These are phyloP conservation scores for Gossypium mustelinum DNA, from an alignment of 345 rosid species.

Conservation along the genomic window DNA sequence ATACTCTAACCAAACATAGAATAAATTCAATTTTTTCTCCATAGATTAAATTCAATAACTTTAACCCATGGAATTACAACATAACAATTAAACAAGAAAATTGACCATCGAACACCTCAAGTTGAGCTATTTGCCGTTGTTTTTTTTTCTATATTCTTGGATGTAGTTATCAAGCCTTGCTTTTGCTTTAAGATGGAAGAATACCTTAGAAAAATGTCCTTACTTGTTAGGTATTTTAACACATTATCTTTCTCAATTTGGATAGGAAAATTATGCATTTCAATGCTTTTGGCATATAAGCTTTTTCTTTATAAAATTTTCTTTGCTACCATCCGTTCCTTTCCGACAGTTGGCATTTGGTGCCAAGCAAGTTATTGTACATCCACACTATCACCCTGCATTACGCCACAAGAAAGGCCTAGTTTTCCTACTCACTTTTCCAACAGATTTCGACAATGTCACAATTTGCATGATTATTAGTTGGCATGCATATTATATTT, in stretches of 20 bases:
- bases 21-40: too few relatives aligned
- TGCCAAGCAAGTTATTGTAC: constrained; percentile 4
- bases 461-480: constrained; percentile 17
- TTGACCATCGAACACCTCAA: too few relatives aligned
- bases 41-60: too few relatives aligned
- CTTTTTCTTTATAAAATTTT: background rate
- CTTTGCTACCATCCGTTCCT: background rate
- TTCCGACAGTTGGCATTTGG: background rate
- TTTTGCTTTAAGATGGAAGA: constrained; percentile 3
- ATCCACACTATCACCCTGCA: constrained; percentile 10
- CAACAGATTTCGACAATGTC: constrained; percentile 17
- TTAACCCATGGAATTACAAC: too few relatives aligned
- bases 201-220: background rate
- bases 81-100: too few relatives aligned
- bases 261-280: background rate
- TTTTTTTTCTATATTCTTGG: background rate
- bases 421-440: background rate
- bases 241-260: constrained; percentile 7
- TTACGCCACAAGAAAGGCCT: constrained; percentile 21
- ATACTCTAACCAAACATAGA: too few relatives aligned
- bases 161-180: background rate
- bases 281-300: constrained; percentile 3
- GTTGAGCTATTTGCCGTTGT: too few relatives aligned
- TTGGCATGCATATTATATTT: background rate
- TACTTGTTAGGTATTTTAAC: constrained; percentile 9